A percentile compares a stretch with the other conserved stretches of the same genome.
These are phyloP conservation scores for Cicer cuneatum DNA, from an alignment of 306 rosid species.

Conservation along the genomic window DNA sequence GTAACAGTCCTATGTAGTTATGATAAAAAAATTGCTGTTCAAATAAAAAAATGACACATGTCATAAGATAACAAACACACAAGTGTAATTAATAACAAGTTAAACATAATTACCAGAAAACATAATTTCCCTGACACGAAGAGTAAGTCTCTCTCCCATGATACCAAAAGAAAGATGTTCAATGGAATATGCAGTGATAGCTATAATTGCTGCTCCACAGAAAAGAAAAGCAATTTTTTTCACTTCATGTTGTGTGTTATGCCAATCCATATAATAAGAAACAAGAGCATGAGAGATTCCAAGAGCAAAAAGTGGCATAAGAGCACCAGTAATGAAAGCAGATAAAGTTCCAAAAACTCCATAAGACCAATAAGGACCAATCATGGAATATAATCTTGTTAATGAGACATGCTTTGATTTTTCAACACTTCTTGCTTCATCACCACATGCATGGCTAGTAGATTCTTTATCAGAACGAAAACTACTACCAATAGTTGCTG, in stretches of 20 bases:
- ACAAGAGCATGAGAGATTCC: constrained; percentile 95
- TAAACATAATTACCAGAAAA: constrained; percentile 64
- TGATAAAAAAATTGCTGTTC: not conserved
- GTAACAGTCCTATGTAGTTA: not conserved
- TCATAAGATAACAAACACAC: constrained; percentile 1
- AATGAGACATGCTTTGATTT: constrained; percentile 56
- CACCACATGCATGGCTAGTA: constrained; percentile 50
- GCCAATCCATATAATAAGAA: constrained; percentile 89
- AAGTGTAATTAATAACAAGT: not conserved
- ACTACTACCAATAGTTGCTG: constrained; percentile 77
- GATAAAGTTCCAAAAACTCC: constrained; percentile 73
- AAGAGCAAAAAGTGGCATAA: constrained; percentile 92
- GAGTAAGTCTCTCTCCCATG: constrained; percentile 93
- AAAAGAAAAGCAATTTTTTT: constrained; percentile 75
- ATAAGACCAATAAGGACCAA: constrained; percentile 80
- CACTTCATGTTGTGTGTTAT: constrained; percentile 68
- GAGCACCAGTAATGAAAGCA: constrained; percentile 86
- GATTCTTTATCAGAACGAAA: constrained; percentile 87
- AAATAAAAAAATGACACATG: constrained; percentile 2
- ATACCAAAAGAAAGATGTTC: constrained; percentile 84
- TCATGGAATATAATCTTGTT: constrained; percentile 76
- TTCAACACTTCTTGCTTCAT: constrained; percentile 52
- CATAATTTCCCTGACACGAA: constrained; percentile 78
- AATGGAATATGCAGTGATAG: constrained; percentile 70
- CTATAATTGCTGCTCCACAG: constrained; percentile 67